Conservation (phyloP, 179 eudicot genomes). For the Drosera spatulata region DNA sequence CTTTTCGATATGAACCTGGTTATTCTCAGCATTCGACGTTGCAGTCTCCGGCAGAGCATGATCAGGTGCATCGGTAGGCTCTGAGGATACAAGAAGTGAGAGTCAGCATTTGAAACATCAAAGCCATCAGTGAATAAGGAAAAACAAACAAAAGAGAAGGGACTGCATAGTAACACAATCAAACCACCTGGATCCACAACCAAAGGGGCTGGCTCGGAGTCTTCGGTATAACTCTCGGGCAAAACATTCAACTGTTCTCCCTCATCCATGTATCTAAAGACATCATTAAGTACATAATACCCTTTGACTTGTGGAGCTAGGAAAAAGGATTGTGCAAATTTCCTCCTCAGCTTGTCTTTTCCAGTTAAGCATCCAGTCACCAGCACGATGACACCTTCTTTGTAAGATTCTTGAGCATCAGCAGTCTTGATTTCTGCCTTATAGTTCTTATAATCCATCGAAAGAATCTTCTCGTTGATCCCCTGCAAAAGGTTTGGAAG, state of each 20-base stretch:
- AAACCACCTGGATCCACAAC: slow-evolving; percentile 31
- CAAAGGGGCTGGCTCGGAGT: slow-evolving; percentile 15
- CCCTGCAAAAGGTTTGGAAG: slow-evolving; percentile 29
- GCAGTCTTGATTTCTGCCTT: slow-evolving; percentile 70
- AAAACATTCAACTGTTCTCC: slow-evolving; percentile 8
- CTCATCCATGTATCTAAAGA: slow-evolving; percentile 56
- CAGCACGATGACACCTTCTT: slow-evolving; percentile 57
- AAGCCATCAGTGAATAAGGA: neutral
- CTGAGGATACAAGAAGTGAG: neutral
- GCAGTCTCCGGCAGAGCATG: slow-evolving; percentile 19
- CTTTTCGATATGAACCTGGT: slow-evolving; percentile 38
- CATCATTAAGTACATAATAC: slow-evolving; percentile 69
- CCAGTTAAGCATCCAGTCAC: slow-evolving; percentile 79
- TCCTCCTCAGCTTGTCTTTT: slow-evolving; percentile 37
- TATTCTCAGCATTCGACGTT: slow-evolving; percentile 31
- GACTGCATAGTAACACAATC: neutral
- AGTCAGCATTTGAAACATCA: neutral
- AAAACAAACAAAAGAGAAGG: neutral
- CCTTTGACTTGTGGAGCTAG: slow-evolving; percentile 87
- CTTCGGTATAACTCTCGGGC: slow-evolving; percentile 15
- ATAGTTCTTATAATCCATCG: slow-evolving; percentile 46
- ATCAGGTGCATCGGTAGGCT: slow-evolving; percentile 21
- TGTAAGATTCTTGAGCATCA: slow-evolving; percentile 68
- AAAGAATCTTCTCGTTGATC: slow-evolving; percentile 59
- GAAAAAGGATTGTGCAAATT: slow-evolving; percentile 66